A percentile compares a stretch with the other conserved stretches of the same genome.
These are phyloP conservation scores for Alternaria arbusti DNA, from an alignment of 2,329 filamentous ascomycete genomes.

Conservation along the genomic window DNA sequence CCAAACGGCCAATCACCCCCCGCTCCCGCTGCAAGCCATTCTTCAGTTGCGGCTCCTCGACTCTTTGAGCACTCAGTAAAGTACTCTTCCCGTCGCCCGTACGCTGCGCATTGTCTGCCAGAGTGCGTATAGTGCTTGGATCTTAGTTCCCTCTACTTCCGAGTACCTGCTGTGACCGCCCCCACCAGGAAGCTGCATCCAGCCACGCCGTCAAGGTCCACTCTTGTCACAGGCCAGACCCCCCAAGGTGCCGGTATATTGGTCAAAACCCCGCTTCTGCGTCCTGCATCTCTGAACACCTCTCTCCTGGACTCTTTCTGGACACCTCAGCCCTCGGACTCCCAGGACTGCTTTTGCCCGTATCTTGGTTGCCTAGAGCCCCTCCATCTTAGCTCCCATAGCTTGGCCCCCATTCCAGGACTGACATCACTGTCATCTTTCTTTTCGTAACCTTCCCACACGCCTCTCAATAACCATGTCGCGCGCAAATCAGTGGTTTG, in stretches of 20 bases:
- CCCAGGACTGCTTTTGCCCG: conserved; percentile 24
- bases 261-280: conserved; percentile 43
- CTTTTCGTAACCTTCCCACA: conserved; percentile 32
- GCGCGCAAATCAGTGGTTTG: conserved; percentile 56
- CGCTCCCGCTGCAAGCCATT: conserved; percentile 29
- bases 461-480: conserved; percentile 35
- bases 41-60: conserved; percentile 20
- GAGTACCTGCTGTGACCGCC: conserved; percentile 28
- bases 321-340: conserved; percentile 31
- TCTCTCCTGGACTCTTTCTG: conserved; percentile 36
- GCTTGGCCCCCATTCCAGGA: conserved; percentile 42
- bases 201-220: conserved; percentile 42
- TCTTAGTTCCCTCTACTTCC: conserved; percentile 26
- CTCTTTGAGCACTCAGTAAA: conserved; percentile 5
- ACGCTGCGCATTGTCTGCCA: conserved; percentile 14
- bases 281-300: conserved; percentile 32
- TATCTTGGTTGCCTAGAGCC: conserved; percentile 39
- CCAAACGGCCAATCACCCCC: conserved; percentile 21
- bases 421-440: conserved; percentile 49
- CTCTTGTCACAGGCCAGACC: conserved; percentile 33
- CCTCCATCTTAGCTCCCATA: conserved; percentile 42
- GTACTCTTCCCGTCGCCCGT: conserved; percentile 30
- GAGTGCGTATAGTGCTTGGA: conserved; percentile 25
- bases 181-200: conserved; percentile 26
- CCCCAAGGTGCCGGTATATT: conserved; percentile 47